Conservation (phyloP, 176 grass and related monocot species). For the Hordeum marinum region DNA sequence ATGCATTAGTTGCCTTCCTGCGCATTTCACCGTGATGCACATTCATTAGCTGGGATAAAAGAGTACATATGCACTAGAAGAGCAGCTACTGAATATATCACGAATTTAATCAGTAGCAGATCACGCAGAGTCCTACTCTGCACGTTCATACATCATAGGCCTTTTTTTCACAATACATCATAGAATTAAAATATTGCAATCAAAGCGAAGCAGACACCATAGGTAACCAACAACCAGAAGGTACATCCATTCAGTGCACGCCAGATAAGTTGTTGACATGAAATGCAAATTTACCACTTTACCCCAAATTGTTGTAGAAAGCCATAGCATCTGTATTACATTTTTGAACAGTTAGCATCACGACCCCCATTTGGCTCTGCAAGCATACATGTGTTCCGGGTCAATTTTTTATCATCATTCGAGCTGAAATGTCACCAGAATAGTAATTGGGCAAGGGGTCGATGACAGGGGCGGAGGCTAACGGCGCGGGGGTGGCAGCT, state of each 20-base stretch:
- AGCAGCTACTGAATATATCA: background rate
- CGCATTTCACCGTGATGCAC: background rate
- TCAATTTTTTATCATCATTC: constrained; percentile 1
- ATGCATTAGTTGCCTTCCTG: constrained; percentile 1
- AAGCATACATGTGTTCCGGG: background rate
- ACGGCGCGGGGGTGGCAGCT: no score
- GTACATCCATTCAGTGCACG: background rate
- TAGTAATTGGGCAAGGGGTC: background rate
- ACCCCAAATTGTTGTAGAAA: constrained; percentile 85
- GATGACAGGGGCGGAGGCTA: no score
- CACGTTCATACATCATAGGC: background rate
- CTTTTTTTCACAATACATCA: no score
- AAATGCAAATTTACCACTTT: constrained; percentile 1
- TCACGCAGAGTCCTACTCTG: background rate
- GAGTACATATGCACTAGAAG: background rate
- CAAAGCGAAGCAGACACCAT: background rate
- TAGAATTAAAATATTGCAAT: background rate
- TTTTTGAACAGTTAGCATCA: constrained; percentile 97
- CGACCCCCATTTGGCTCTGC: constrained; percentile 73
- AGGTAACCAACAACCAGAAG: constrained; percentile 5
- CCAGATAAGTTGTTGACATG: background rate
- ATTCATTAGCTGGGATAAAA: constrained; percentile 1
- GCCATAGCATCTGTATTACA: constrained; percentile 53
- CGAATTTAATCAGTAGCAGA: background rate
- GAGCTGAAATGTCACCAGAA: background rate